A percentile compares a stretch with the other conserved stretches of the same genome.
These are phyloP conservation scores for Fusarium torreyae DNA, from an alignment of 2,329 filamentous ascomycete genomes.

Conservation along the genomic window DNA sequence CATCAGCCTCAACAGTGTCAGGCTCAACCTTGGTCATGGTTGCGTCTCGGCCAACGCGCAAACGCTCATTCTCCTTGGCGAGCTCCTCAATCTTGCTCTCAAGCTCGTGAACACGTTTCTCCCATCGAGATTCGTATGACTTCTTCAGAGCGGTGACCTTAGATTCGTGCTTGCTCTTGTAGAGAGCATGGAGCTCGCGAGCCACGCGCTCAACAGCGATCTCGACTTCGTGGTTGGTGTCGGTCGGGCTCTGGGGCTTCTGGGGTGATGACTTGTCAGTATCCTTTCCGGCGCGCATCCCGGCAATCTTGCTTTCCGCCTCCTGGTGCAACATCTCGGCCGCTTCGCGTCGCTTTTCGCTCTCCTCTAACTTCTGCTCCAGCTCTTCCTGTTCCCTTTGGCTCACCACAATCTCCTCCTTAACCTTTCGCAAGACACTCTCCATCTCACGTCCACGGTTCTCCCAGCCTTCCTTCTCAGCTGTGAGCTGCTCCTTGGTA, in stretches of 20 bases:
- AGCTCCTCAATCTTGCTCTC: constrained; percentile 80
- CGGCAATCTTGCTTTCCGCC: constrained; percentile 81
- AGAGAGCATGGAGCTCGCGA: constrained; percentile 91
- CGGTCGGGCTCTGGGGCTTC: constrained; percentile 54
- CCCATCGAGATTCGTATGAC: constrained; percentile 88
- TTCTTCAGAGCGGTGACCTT: constrained; percentile 93
- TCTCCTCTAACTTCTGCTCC: constrained; percentile 81
- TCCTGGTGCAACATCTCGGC: constrained; percentile 83
- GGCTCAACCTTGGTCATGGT: constrained; percentile 74
- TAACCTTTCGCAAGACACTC: constrained; percentile 81
- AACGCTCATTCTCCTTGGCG: constrained; percentile 80
- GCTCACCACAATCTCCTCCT: constrained; percentile 82
- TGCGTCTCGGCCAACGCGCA: constrained; percentile 76
- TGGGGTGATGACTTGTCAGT: constrained; percentile 58
- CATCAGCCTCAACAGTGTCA: constrained; percentile 62
- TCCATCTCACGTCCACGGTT: constrained; percentile 89
- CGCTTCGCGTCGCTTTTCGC: constrained; percentile 80
- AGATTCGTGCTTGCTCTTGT: constrained; percentile 97
- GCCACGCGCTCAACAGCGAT: constrained; percentile 90
- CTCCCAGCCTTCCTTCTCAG: constrained; percentile 88
- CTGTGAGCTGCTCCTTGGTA: constrained; percentile 78
- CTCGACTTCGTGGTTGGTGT: constrained; percentile 77
- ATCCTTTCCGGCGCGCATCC: constrained; percentile 75
- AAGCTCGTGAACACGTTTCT: constrained; percentile 87
- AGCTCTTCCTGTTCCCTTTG: constrained; percentile 88